Evolutionary conservation across 225 moss, liverwort and hornwort genomes (phyloP), one percentile per base, ranked within the genome.

Genomic region (Straminergon stramineum): DNA sequence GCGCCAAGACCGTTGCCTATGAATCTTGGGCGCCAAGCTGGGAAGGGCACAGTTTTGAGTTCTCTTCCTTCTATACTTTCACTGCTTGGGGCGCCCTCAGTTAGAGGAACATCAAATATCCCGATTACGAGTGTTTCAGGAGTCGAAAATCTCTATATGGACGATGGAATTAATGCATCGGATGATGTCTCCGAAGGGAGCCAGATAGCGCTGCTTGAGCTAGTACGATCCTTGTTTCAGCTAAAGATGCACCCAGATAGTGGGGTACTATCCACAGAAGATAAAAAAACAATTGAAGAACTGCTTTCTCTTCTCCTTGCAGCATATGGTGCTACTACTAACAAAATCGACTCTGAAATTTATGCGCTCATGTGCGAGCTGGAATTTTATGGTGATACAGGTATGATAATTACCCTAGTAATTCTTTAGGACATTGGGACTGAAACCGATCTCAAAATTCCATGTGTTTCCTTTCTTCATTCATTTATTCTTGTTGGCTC

Each of bases 11-110:
- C 93, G 58, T 92, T 96, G 84, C 95, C 95, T 45, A 86, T 86
- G 75, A 94, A 94, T 81, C 93, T 95, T 87, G 96, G 95, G 81
- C 95, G 94, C 82, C 96, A 96, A 88, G 96, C 91, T 86, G 96
- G 96, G 52, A 97, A 94, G 90, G 99, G 96, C 51, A 96, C 96
- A 63, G 89, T 94, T 75, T 92, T 99, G 87, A 95, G 90, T 92
- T 96, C 97, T 55, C 90, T 99, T 88, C 94, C 99, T 81, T 99
- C 97, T 81, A 86, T 99, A 64, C 91, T 99, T 62, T 95, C 96
- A 39, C 90, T 99, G n/a, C 82, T 95, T 87, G 93, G 96, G 90
- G 91, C 96, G 52, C 97, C 99, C 65, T 39, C 88, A 45, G 85
- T 91, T 84, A 87, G 28, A 80, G 87, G 77, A 82, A 53, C 79